Percentiles rank a stretch among this genome's conserved stretches.
Evolutionary conservation across 192 early-diverging fungal genomes (phyloP).

Genomic region (Physocladia obscura): DNA sequence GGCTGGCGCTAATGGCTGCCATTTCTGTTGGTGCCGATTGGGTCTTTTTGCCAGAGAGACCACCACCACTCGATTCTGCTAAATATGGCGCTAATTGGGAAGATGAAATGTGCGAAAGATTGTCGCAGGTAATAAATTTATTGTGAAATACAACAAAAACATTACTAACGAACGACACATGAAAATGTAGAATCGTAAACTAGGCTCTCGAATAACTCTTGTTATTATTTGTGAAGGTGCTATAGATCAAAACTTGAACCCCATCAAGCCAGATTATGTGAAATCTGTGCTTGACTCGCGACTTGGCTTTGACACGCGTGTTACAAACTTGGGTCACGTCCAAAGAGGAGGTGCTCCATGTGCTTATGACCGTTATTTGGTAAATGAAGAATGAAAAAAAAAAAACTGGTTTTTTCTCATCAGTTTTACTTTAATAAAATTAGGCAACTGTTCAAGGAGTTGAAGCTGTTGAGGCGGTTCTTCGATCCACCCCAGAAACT

Average conservation of each 20-base stretch:
- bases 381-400: no score
- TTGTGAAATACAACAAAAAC: constrained; percentile 18
- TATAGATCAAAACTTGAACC: constrained; percentile 81
- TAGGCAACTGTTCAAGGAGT: constrained; percentile 89
- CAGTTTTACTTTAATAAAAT: not conserved
- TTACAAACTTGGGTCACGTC: constrained; percentile 92
- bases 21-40: constrained; percentile 93
- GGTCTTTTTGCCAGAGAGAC: constrained; percentile 93
- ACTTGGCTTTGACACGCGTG: constrained; percentile 85
- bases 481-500: constrained; percentile 76
- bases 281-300: constrained; percentile 77
- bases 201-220: constrained; percentile 90
- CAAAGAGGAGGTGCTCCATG: constrained; percentile 91
- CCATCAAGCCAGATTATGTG: constrained; percentile 84
- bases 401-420: not conserved
- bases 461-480: constrained; percentile 89
- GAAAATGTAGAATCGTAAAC: constrained; percentile 74
- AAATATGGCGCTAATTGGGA: constrained; percentile 82
- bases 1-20: constrained; percentile 70
- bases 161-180: constrained; percentile 76
- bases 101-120: constrained; percentile 78
- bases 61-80: constrained; percentile 58
- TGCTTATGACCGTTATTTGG: constrained; percentile 87
- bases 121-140: constrained; percentile 49
- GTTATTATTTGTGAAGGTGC: constrained; percentile 96